Conservation (phyloP, 345 rosid genomes). For the Eutrema japonicum region DNA sequence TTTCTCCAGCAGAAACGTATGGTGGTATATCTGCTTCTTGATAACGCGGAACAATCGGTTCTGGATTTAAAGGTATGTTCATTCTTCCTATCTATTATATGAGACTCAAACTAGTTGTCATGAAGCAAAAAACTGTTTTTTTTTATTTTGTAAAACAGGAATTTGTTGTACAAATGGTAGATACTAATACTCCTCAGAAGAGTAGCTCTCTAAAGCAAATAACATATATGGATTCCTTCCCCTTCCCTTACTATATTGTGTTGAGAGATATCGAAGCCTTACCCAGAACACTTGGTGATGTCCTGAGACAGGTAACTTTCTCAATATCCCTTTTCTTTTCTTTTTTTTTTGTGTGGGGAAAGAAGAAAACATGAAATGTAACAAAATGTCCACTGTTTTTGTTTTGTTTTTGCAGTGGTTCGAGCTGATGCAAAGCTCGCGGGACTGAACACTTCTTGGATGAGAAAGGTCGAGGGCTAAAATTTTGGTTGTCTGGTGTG, state of each 20-base stretch:
- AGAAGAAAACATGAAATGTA: not conserved
- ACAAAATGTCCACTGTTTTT: not conserved
- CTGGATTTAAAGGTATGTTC: conserved; percentile 63
- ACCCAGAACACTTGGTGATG: conserved; percentile 82
- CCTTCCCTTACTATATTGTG: conserved; percentile 85
- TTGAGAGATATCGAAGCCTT: conserved; percentile 81
- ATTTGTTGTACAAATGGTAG: conserved; percentile 50
- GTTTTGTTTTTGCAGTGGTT: conserved; percentile 70
- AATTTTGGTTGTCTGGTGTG: conserved; percentile 16
- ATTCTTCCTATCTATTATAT: not conserved
- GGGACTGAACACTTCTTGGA: conserved; percentile 49
- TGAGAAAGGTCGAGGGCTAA: conserved; percentile 13
- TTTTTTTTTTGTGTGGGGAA: not conserved
- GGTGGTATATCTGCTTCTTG: conserved; percentile 90
- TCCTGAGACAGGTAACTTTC: conserved; percentile 83
- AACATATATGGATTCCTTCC: conserved; percentile 82
- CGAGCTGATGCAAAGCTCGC: conserved; percentile 79
- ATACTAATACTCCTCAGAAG: conserved; percentile 1
- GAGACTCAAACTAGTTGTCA: conserved; percentile 7
- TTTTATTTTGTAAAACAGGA: conserved; percentile 48
- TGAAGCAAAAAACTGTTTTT: not conserved
- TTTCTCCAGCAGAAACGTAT: conserved; percentile 74
- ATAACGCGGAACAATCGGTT: conserved; percentile 70
- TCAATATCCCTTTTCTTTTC: not conserved
- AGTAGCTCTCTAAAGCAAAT: conserved; percentile 46